These are phyloP conservation scores for Xerocomellus dryophilus DNA, from an alignment of 768 basidiomycete genomes.

Conservation along the genomic window DNA sequence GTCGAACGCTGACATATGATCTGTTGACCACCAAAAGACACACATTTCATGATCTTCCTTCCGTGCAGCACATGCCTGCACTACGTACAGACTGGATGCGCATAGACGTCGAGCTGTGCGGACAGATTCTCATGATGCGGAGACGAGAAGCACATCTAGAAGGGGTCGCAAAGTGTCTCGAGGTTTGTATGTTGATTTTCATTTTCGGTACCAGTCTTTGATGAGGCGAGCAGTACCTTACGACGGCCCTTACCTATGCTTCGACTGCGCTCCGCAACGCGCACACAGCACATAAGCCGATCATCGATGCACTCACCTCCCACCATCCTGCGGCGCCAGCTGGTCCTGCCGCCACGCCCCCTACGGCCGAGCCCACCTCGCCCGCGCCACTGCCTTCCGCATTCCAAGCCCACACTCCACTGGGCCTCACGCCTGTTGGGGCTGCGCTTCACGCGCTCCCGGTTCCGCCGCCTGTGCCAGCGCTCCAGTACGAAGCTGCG, in stretches of 20 bases:
- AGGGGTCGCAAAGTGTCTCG: conserved; percentile 59
- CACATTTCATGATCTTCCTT: conserved; percentile 61
- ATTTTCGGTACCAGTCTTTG: conserved; percentile 7
- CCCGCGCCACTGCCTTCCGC: neutral
- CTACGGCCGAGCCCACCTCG: conserved; percentile 1
- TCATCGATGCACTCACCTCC: conserved; percentile 44
- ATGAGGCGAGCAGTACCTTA: conserved; percentile 41
- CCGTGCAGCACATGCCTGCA: conserved; percentile 46
- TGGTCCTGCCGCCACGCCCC: neutral
- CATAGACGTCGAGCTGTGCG: conserved; percentile 76
- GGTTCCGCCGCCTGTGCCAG: conserved; percentile 25
- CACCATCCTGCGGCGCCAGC: conserved; percentile 7
- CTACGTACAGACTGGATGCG: conserved; percentile 64
- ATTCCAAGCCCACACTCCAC: conserved; percentile 1
- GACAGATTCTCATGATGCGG: conserved; percentile 66
- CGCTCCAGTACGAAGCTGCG: conserved; percentile 67
- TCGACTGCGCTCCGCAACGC: conserved; percentile 58
- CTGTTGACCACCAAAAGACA: conserved; percentile 41
- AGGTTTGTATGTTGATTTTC: conserved; percentile 36
- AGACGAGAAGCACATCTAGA: conserved; percentile 65
- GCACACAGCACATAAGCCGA: conserved; percentile 49
- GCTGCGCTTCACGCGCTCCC: conserved; percentile 36
- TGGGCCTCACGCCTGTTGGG: conserved; percentile 25
- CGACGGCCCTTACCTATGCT: conserved; percentile 48
- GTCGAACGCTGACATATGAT: neutral